A percentile compares a stretch with the other conserved stretches of the same genome.
These are phyloP conservation scores for Ogataea pilisensis DNA, from an alignment of 805 yeast species.

Conservation along the genomic window DNA sequence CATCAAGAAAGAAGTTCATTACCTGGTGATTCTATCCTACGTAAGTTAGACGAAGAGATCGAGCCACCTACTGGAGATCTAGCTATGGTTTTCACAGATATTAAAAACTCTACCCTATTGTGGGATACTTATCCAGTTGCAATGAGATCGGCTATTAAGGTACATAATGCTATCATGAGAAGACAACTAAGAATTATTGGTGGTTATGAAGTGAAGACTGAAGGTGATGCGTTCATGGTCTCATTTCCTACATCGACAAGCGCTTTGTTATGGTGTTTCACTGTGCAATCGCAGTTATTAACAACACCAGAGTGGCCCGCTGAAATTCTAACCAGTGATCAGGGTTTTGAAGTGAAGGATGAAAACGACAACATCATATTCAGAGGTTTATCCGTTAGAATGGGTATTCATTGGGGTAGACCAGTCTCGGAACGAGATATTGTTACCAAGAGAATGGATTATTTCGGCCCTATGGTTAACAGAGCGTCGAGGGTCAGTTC, in stretches of 20 bases:
- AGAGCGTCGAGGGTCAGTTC: slow-evolving; percentile 90
- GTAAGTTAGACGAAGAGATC: slow-evolving; percentile 85
- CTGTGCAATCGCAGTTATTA: slow-evolving; percentile 79
- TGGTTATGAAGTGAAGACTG: slow-evolving; percentile 97
- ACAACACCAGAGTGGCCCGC: slow-evolving; percentile 90
- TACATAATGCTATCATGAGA: slow-evolving; percentile 92
- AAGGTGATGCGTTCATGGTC: slow-evolving; percentile 99
- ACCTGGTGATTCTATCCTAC: slow-evolving; percentile 71
- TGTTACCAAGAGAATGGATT: slow-evolving; percentile 96
- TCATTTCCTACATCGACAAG: slow-evolving; percentile 90
- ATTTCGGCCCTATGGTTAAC: slow-evolving; percentile 98
- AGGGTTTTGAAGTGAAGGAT: slow-evolving; percentile 78
- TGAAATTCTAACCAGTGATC: slow-evolving; percentile 79
- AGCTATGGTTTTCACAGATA: slow-evolving; percentile 97
- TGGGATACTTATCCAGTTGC: slow-evolving; percentile 95
- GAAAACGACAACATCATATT: slow-evolving; percentile 54
- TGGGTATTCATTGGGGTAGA: slow-evolving; percentile 98
- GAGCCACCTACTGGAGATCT: slow-evolving; percentile 92
- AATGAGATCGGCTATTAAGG: slow-evolving; percentile 94
- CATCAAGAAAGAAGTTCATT: slow-evolving; percentile 40
- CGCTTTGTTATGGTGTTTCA: slow-evolving; percentile 91
- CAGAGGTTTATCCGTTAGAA: slow-evolving; percentile 89
- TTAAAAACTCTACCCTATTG: slow-evolving; percentile 83
- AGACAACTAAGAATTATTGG: slow-evolving; percentile 88
- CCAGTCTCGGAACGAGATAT: slow-evolving; percentile 96